Percentiles rank a stretch among this genome's conserved stretches.
Conservation (phyloP, 768 basidiomycete species). For the Daedaleopsis nitida region DNA sequence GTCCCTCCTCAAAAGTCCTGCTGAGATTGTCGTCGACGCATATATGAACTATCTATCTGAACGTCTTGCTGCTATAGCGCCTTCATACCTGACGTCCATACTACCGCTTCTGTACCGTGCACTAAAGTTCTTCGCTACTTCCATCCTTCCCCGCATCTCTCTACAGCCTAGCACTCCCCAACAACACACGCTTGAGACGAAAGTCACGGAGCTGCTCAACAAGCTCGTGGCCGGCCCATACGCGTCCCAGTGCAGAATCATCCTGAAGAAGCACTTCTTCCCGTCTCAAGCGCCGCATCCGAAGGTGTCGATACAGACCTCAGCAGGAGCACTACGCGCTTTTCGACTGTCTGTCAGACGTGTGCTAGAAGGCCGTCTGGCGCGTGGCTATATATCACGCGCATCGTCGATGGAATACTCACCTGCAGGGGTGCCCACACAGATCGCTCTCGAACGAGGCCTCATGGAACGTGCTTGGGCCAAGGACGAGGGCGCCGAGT, state of each 20-base stretch:
- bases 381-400: conserved; percentile 63
- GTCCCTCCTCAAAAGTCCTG: conserved; percentile 45
- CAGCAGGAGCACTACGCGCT: conserved; percentile 45
- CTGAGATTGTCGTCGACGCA: conserved; percentile 63
- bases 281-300: conserved; percentile 39
- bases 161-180: conserved; percentile 42
- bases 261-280: conserved; percentile 59
- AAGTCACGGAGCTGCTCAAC: conserved; percentile 57
- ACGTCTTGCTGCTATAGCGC: conserved; percentile 60
- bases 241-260: conserved; percentile 61
- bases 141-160: conserved; percentile 64
- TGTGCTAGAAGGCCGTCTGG: conserved; percentile 60
- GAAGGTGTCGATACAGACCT: conserved; percentile 24
- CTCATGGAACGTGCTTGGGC: conserved; percentile 76
- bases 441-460: conserved; percentile 61
- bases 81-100: conserved; percentile 53
- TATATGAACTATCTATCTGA: conserved; percentile 67
- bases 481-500: conserved; percentile 63
- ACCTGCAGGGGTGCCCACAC: conserved; percentile 58
- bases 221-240: conserved; percentile 67
- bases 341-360: conserved; percentile 65
- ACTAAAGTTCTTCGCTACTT: conserved; percentile 62
- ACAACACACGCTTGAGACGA: conserved; percentile 49
- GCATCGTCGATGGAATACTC: conserved; percentile 55
- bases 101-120: conserved; percentile 76